These are phyloP conservation scores for Pogostemon cablin DNA, from an alignment of 257 asterid genomes.

Conservation along the genomic window DNA sequence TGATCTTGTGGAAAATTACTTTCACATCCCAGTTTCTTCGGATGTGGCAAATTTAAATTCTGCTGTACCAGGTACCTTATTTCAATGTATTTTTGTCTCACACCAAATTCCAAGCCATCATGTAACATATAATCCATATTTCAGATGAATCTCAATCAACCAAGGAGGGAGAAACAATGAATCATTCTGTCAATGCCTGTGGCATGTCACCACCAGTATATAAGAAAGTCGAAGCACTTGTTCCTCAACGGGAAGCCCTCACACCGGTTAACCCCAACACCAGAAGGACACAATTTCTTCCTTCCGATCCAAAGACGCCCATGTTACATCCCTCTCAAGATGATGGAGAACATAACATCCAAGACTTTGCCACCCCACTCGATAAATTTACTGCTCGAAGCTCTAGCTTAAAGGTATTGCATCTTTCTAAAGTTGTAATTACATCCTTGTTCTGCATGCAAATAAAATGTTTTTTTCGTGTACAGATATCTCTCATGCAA, in stretches of 20 bases:
- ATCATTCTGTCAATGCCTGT: constrained; percentile 14
- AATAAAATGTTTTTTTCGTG: constrained; percentile 26
- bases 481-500: constrained; percentile 70
- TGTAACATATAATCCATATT: not conserved
- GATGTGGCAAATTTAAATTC: constrained; percentile 33
- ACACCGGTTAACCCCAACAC: constrained; percentile 63
- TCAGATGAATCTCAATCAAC: constrained; percentile 42
- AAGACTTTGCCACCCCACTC: constrained; percentile 59
- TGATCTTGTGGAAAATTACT: constrained; percentile 37
- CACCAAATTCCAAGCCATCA: not conserved
- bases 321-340: constrained; percentile 21
- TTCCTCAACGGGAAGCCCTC: constrained; percentile 54
- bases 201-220: constrained; percentile 38
- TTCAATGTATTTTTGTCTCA: not conserved
- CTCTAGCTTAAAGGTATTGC: constrained; percentile 63
- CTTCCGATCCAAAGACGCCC: constrained; percentile 56
- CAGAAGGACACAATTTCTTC: constrained; percentile 26
- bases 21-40: constrained; percentile 31
- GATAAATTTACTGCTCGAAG: constrained; percentile 61
- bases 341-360: constrained; percentile 39
- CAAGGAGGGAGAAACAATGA: constrained; percentile 31
- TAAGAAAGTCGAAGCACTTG: constrained; percentile 35
- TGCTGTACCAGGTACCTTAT: constrained; percentile 33
- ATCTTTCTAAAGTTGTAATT: not conserved
- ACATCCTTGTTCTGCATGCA: constrained; percentile 8